Evolutionary conservation across 2,329 filamentous ascomycete species (phyloP).

Genomic region (Geoglossum cookeanum): DNA sequence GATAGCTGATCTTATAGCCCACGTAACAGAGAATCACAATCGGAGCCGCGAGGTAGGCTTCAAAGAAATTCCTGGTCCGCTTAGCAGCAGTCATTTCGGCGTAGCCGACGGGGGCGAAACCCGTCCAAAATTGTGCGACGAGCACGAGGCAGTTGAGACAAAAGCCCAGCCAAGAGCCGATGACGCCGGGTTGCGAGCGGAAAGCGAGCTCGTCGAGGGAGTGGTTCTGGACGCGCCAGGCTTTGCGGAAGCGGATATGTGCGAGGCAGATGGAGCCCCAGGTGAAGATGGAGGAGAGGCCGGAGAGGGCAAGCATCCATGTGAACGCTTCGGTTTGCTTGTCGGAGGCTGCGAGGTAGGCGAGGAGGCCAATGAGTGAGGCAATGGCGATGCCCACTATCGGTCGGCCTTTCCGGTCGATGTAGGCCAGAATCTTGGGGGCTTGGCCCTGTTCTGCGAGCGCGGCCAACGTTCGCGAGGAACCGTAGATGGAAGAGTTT

Average conservation of each 20-base stretch:
- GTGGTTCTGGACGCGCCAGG: conserved; percentile 54
- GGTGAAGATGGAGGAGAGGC: conserved; percentile 56
- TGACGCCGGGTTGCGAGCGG: conserved; percentile 55
- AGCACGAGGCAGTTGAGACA: conserved; percentile 57
- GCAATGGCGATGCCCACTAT: conserved; percentile 53
- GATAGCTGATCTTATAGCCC: conserved; percentile 55
- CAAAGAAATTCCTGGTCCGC: conserved; percentile 50
- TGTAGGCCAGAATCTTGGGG: conserved; percentile 56
- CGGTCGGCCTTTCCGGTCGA: conserved; percentile 66
- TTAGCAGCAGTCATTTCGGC: conserved; percentile 22
- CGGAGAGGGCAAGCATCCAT: conserved; percentile 63
- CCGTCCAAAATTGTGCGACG: conserved; percentile 74
- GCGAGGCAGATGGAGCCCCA: conserved; percentile 75
- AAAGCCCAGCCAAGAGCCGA: conserved; percentile 67
- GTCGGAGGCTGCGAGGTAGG: conserved; percentile 51
- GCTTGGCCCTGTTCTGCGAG: conserved; percentile 77
- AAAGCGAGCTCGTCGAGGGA: conserved; percentile 64
- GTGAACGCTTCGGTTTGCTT: conserved; percentile 45
- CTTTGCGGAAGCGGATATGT: conserved; percentile 76
- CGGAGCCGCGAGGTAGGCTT: conserved; percentile 50
- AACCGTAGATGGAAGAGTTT: conserved; percentile 82
- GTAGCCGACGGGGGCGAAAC: conserved; percentile 53
- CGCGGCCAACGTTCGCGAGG: conserved; percentile 73
- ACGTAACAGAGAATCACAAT: conserved; percentile 50
- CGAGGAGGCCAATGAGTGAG: conserved; percentile 49